These are phyloP conservation scores for Lipomyces sp. DNA, from an alignment of 805 yeast genomes.

Conservation along the genomic window DNA sequence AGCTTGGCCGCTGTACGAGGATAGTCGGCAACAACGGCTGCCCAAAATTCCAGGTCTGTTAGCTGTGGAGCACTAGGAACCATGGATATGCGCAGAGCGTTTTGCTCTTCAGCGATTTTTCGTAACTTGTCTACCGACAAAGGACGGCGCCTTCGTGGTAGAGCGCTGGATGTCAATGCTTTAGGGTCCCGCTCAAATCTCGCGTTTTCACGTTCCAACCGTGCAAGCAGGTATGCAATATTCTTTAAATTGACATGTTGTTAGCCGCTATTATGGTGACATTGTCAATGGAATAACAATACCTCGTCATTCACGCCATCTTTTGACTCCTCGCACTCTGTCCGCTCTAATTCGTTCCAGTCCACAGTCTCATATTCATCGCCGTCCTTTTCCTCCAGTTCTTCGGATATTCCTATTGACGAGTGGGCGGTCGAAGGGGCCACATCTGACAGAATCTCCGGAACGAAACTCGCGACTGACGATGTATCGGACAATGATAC, in stretches of 20 bases:
- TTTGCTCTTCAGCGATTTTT: conserved; percentile 23
- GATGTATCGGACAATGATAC: conserved; percentile 13
- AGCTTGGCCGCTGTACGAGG: conserved; percentile 41
- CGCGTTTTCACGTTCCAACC: conserved; percentile 36
- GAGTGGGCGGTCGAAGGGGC: conserved; percentile 4
- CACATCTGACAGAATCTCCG: conserved; percentile 4
- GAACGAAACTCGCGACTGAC: conserved; percentile 5
- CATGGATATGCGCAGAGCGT: conserved; percentile 7
- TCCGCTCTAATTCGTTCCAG: conserved; percentile 30
- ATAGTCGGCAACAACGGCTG: conserved; percentile 45
- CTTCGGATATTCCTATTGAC: conserved; percentile 9
- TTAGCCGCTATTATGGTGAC: background rate
- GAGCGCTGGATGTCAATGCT: conserved; percentile 18
- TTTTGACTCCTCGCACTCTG: conserved; percentile 25
- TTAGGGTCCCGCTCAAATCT: conserved; percentile 35
- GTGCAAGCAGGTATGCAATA: conserved; percentile 35
- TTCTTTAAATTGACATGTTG: background rate
- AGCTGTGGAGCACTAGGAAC: conserved; percentile 16
- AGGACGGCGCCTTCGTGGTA: conserved; percentile 16
- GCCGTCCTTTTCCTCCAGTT: background rate
- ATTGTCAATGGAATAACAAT: background rate
- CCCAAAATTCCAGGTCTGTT: conserved; percentile 46
- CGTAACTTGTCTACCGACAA: conserved; percentile 26
- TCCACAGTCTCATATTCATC: conserved; percentile 20
- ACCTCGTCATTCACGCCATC: conserved; percentile 24